Evolutionary conservation across 179 eudicot species (phyloP), one percentile per base, ranked within the genome.

Genomic region (Sideroxylon spinosum): DNA sequence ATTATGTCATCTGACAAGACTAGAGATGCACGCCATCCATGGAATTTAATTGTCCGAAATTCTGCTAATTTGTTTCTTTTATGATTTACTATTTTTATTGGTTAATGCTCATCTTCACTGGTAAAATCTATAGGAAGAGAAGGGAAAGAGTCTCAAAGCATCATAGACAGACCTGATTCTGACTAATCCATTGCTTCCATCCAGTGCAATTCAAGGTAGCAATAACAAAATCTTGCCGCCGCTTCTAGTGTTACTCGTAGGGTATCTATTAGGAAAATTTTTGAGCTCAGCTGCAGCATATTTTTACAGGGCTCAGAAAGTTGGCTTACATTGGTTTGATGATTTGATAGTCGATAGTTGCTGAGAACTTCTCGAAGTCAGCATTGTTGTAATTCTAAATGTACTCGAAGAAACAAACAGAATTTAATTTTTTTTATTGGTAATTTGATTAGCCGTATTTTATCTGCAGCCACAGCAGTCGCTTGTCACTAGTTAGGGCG

Each of bases 121-220:
- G 44, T 26, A 28, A n/a, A 20, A 52, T 50, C 8, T 66, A 4
- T 14, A 76, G 79, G 32, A 55, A 52, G 19, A 76, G 64, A 76
- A 53, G 73, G 79, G 44, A 73, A 3, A 66, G 28, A 63, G 22
- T 57, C 72, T 29, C 52, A 29, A 29, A 49, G 67, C 7, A 10
- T 19, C 22, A 13, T 1, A 2, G 79, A 65, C 46, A 50, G 20
- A 46, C 59, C 25, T 29, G n/a, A 63, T 49, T 65, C n/a, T 5
- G 26, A 52, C 26, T 52, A 50, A 63, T n/a, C 53, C 20, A 4
- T 10, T 11, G 49, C 66, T 37, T 62, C 52, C n/a, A 28, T 3
- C 28, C 53, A 3, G 49, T 76, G 61, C 11, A 76, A 66, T 53
- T 37, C 61, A n/a, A 66, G 73, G 73, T 70, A 22, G 46, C 52